A percentile compares a stretch with the other conserved stretches of the same genome.
phyloP scores from a whole-genome alignment of 441 rosid genomes.

The Syzygium malaccense region DNA sequence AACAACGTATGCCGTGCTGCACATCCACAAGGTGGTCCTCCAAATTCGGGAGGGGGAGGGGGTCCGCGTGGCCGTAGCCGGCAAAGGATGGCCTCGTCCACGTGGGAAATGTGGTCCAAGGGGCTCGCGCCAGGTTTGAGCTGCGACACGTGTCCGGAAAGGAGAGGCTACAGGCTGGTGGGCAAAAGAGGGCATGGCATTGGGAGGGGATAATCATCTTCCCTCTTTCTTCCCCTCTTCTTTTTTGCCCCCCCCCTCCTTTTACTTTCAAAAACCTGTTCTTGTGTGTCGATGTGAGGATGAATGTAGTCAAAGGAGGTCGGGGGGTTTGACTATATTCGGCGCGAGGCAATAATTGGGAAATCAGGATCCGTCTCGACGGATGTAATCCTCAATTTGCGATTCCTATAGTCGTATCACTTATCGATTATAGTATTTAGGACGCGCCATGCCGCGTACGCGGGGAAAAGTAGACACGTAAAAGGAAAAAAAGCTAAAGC shows the following conservation, averaged over 20 bases:
- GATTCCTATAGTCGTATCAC: background rate
- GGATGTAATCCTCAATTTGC: background rate
- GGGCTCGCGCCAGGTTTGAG: background rate
- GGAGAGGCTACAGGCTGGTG: background rate
- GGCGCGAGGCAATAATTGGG: background rate
- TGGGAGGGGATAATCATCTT: background rate
- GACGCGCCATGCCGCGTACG: too few relatives aligned
- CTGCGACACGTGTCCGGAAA: background rate
- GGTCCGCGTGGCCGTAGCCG: background rate
- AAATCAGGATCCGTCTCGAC: background rate
- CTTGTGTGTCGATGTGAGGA: background rate
- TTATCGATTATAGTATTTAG: accelerated
- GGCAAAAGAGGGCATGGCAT: background rate
- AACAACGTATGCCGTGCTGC: background rate
- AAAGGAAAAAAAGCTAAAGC: background rate
- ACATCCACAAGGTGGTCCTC: background rate
- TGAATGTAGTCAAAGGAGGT: background rate
- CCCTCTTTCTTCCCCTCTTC: background rate
- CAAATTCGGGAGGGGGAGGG: background rate
- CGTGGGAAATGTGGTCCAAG: constrained; percentile 1
- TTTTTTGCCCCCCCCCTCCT: background rate
- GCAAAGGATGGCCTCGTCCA: background rate
- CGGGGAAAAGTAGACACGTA: background rate
- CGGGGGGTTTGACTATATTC: background rate
- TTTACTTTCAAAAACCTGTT: background rate